Evolutionary conservation across 2,329 filamentous ascomycete genomes (phyloP).

Genomic region (Phyllosticta citrichinensis): DNA sequence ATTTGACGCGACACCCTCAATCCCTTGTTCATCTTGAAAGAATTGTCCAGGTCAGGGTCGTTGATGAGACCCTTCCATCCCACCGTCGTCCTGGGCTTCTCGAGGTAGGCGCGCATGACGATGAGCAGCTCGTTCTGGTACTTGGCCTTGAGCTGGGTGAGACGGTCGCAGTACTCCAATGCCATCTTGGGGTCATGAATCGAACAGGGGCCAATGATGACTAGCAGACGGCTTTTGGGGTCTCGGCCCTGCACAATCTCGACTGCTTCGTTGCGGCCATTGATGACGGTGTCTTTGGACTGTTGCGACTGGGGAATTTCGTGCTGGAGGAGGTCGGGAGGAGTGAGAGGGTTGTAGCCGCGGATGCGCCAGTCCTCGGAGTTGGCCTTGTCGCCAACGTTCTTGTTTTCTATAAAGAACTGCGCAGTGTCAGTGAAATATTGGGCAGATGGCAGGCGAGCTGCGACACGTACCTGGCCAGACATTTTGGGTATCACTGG

Average conservation of each 20-base stretch:
- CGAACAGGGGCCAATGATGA: slow-evolving; percentile 90
- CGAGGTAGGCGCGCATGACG: slow-evolving; percentile 95
- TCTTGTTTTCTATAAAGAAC: slow-evolving; percentile 42
- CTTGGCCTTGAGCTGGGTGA: slow-evolving; percentile 75
- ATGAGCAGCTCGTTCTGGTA: slow-evolving; percentile 84
- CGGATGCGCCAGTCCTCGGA: slow-evolving; percentile 48
- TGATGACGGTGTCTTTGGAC: slow-evolving; percentile 46
- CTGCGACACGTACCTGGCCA: neutral
- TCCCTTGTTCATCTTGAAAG: slow-evolving; percentile 98
- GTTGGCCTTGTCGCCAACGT: slow-evolving; percentile 38
- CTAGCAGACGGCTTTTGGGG: slow-evolving; percentile 49
- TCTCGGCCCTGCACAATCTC: slow-evolving; percentile 52
- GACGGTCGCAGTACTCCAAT: slow-evolving; percentile 81
- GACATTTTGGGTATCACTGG: neutral
- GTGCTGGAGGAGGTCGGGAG: slow-evolving; percentile 89
- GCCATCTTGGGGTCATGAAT: slow-evolving; percentile 91
- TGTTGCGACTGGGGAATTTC: slow-evolving; percentile 58
- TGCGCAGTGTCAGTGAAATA: slow-evolving; percentile 14
- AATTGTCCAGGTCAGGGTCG: slow-evolving; percentile 95
- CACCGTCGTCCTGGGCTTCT: slow-evolving; percentile 95
- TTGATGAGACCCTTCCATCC: slow-evolving; percentile 99
- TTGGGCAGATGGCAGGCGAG: neutral
- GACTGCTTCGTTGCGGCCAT: slow-evolving; percentile 50
- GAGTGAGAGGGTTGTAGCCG: slow-evolving; percentile 86
- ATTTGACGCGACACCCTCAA: slow-evolving; percentile 76